Percentiles rank a stretch among this genome's conserved stretches.
phyloP scores from a whole-genome alignment of 192 early-diverging fungal genomes.

The Kickxella alabastrina region DNA sequence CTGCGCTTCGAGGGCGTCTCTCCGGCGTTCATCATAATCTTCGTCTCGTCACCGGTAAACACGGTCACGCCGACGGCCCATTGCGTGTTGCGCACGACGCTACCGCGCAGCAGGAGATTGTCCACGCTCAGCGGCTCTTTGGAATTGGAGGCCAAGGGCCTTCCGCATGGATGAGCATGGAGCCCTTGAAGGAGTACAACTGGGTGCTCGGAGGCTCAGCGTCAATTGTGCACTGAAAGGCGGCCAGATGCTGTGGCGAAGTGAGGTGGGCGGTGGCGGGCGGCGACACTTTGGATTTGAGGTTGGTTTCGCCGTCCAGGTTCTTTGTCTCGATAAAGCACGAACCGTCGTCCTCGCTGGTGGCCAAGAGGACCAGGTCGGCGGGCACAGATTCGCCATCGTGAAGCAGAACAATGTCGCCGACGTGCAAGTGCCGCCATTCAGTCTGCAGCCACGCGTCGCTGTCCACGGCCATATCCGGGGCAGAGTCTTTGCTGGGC shows the following conservation, averaged over 20 bases:
- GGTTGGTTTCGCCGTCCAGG: conserved; percentile 96
- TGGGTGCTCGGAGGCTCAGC: conserved; percentile 84
- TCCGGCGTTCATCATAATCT: conserved; percentile 94
- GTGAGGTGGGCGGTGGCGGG: conserved; percentile 57
- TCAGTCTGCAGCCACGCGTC: conserved; percentile 59
- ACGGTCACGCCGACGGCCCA: conserved; percentile 83
- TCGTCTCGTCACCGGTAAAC: conserved; percentile 92
- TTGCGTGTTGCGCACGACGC: conserved; percentile 86
- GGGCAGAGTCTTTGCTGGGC: neutral
- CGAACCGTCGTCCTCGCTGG: conserved; percentile 76
- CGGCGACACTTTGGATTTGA: conserved; percentile 79
- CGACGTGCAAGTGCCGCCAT: conserved; percentile 85
- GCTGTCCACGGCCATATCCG: conserved; percentile 20
- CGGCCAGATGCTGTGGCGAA: conserved; percentile 57
- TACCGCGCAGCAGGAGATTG: conserved; percentile 85
- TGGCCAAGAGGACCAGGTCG: conserved; percentile 81
- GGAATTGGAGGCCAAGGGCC: conserved; percentile 5
- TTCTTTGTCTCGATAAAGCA: conserved; percentile 99
- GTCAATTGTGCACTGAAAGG: conserved; percentile 66
- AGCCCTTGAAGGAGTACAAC: conserved; percentile 85
- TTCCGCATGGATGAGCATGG: conserved; percentile 34
- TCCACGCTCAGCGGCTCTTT: conserved; percentile 67
- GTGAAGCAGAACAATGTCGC: conserved; percentile 81
- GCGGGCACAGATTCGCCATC: conserved; percentile 88
- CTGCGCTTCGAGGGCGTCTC: conserved; percentile 89